phyloP scores from a whole-genome alignment of 2,329 filamentous ascomycete species.

The Ophiostoma populinum region DNA sequence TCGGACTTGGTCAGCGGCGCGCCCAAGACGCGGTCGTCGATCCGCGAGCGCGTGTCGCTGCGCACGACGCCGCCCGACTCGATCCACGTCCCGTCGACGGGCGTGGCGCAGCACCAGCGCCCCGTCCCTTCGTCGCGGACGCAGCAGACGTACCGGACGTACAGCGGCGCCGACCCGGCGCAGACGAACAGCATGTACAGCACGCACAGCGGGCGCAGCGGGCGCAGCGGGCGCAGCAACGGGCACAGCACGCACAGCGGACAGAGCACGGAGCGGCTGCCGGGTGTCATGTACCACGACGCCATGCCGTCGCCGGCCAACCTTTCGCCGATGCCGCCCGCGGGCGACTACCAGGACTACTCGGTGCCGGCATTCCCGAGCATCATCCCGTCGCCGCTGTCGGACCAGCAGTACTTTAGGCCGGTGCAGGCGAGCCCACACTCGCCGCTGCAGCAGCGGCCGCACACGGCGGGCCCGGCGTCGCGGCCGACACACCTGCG shows the following conservation, averaged over 20 bases:
- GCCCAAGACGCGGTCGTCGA: constrained; percentile 22
- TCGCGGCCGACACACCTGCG: constrained; percentile 23
- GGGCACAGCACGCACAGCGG: neutral
- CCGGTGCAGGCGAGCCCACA: constrained; percentile 46
- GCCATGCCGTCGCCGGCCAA: neutral
- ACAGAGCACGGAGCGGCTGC: neutral
- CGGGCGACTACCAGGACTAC: constrained; percentile 14
- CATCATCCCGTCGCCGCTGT: constrained; percentile 29
- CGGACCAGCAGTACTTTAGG: constrained; percentile 40
- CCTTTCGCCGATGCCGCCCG: too few species aligned
- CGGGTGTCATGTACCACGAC: neutral
- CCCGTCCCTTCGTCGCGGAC: constrained; percentile 14
- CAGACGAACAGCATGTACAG: too few species aligned
- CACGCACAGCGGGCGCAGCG: constrained; percentile 27
- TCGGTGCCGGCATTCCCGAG: constrained; percentile 21
- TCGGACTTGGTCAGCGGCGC: neutral
- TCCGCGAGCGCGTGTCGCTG: constrained; percentile 36
- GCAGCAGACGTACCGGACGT: constrained; percentile 16
- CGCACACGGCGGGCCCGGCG: constrained; percentile 31
- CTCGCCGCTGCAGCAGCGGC: constrained; percentile 43
- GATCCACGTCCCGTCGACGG: constrained; percentile 33
- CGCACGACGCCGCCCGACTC: constrained; percentile 33
- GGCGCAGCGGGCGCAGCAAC: constrained; percentile 8
- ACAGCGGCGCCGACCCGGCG: constrained; percentile 25
- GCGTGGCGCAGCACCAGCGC: constrained; percentile 19